Base-by-base conservation (phyloP, 176 grass and related monocot species). In the Typha latifolia region DNA sequence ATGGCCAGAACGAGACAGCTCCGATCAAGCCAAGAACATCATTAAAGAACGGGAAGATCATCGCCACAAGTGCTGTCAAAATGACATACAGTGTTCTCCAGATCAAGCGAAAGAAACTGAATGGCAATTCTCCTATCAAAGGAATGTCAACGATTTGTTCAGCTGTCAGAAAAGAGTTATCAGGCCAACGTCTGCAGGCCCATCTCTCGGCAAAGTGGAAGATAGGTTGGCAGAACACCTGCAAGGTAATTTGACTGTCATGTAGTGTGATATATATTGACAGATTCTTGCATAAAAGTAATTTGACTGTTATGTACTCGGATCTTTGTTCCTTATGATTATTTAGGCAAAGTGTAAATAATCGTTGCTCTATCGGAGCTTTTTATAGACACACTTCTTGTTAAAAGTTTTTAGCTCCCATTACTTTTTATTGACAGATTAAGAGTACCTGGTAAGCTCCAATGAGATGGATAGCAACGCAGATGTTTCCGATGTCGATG, bases 1-100 rank as follows among this genome's bases (percentile, higher is more conserved):
- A 78, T 14, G 94, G 94, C 94, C 94, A 99, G 84, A 99, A 99
- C 0, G 83, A 82, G 50, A 96, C 49, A 18, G 93, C 93, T 14
- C 93, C 94, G 34, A 99, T 85, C 37, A 99, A 79, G 0, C 88
- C 85, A 1, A 89, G 84, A 0, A 96, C 75, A 65, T 89, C 82
- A 14, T 81, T 90, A 75, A 96, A 96, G 81, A 96, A 96, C 2
- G 93, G 93, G 7, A 96, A 82, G 4, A 89, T 64, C 85, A 89
- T 91, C 72, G 93, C 86, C 19, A 84, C 51, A 23, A 89, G 52
- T 37, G 85, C 90, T 65, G 93, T 84, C 4, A 84, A 11, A 59
- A 87, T 88, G n/a, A 96, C 88, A 72, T 88, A 89, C 12, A 71
- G 12, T 13, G 93, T 78, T 5, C 93, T 65, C 74, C 86, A 82